Evolutionary conservation across 352 stramenopile species (phyloP), one percentile per base, ranked within the genome.

Genomic region (Phytopythium kandeliae): DNA sequence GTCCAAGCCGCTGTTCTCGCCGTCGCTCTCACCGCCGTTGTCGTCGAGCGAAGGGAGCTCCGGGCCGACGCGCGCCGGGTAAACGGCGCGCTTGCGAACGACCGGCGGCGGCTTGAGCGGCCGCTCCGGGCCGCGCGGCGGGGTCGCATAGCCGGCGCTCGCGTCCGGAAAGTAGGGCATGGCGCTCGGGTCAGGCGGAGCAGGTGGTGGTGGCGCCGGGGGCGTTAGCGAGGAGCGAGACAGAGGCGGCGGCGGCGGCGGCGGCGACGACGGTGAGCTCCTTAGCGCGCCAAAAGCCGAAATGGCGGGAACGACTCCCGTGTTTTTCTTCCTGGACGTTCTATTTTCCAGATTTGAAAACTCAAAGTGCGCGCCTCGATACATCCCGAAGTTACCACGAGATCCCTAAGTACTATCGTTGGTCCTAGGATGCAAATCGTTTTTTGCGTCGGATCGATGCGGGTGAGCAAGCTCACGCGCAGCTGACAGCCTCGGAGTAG

Each of bases 11-110:
- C n/a, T n/a, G n/a, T n/a, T n/a, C n/a, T n/a, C n/a, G n/a, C n/a
- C n/a, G n/a, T n/a, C n/a, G n/a, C n/a, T n/a, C n/a, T n/a, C n/a
- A n/a, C n/a, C n/a, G n/a, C n/a, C 16, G 33, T 45, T 17, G 30
- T 66, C 58, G 31, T 67, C 58, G 22, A 65, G 33, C 16, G 51
- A 65, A 19, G 58, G 51, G n/a, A 71, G 24, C 37, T 42, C 16
- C 2, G 62, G 62, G 17, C 54, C 62, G 8, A 59, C 22, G n/a
- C 62, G 58, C 33, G 61, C 33, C 11, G 58, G 37, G 35, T 59
- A 57, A 22, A 64, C 58, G 15, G 52, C 43, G 11, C 60, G 55
- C 12, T 50, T 34, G n/a, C 54, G 45, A 21, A 43, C 56, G 25
- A 72, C 51, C 53, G 60, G 68, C 7, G 60, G 64, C 7, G 61